Evolutionary conservation across 768 basidiomycete genomes (phyloP), one percentile per base, ranked within the genome.

Genomic region (Agrocybe pediades): DNA sequence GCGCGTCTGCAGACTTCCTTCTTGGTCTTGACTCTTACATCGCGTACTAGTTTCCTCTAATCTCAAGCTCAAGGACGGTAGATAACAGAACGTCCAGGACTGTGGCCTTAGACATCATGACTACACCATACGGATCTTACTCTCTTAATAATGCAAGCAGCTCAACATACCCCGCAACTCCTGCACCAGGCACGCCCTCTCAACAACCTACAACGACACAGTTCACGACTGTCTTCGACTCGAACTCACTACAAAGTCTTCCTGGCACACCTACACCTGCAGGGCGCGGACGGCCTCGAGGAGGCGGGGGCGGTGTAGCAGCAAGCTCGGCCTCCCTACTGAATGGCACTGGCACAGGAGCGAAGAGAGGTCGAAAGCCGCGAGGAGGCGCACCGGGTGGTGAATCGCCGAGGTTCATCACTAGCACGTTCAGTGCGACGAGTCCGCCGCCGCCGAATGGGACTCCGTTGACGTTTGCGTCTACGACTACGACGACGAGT

Each of bases 341-440:
- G n/a, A 36, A 11, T 5, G 33, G 72, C 23, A 36, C 67, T 43
- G 51, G 53, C 25, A 66, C 62, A 17, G 75, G 75, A 53, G 75
- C 74, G 49, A 76, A 78, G 67, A 72, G 78, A 36, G 75, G 78
- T 51, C 68, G 75, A 41, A 82, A 82, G 63, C 78, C 80, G 6
- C 74, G 74, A 33, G 75, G 71, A 33, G 70, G 68, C 11, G 56
- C 66, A 19, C 63, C 62, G 11, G 45, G 64, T 25, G 68, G 65
- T 2, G 58, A 71, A 9, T 62, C 60, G 3, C 68, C 70, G 36
- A 53, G 59, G 29, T 60, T 61, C 41, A 42, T 57, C 16, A 49
- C 62, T 7, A 62, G 42, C 55, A 58, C 55, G 5, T 59, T 59
- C 25, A 47, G 41, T 30, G 23, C 54, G 11, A 41, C 33, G 11